These are phyloP conservation scores for Fagopyrum homotropicum DNA, from an alignment of 148 eudicot genomes.

Conservation along the genomic window DNA sequence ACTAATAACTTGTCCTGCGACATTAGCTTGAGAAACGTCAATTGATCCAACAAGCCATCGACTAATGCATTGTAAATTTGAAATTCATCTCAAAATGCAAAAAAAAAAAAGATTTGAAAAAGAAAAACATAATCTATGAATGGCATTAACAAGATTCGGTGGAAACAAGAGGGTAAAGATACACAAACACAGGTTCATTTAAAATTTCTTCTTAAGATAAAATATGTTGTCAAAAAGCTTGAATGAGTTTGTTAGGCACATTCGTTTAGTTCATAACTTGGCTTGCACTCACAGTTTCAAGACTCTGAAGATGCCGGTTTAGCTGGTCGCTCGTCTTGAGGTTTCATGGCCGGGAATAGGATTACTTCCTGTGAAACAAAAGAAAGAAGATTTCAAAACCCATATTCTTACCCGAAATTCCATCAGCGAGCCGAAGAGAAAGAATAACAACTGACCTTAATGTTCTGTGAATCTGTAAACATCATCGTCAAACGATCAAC, in stretches of 20 bases:
- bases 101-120: background rate
- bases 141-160: too few relatives aligned
- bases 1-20: too few relatives aligned
- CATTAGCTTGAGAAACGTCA: too few relatives aligned
- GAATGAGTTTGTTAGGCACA: background rate
- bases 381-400: background rate
- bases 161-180: too few relatives aligned
- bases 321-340: conserved; percentile 72
- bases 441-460: conserved; percentile 53
- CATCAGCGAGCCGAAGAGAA: background rate
- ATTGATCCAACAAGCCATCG: background rate
- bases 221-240: background rate
- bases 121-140: too few relatives aligned
- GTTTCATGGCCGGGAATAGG: conserved; percentile 94
- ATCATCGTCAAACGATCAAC: conserved; percentile 80
- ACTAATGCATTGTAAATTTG: too few relatives aligned
- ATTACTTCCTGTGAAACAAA: conserved; percentile 65
- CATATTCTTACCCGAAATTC: background rate
- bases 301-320: conserved; percentile 20
- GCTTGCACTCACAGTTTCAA: background rate
- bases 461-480: conserved; percentile 87
- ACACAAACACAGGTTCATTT: background rate
- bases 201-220: background rate
- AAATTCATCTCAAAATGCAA: background rate
- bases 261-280: background rate